phyloP scores from a whole-genome alignment of 108 stramenopile species.

The Conticribra guillardii region DNA sequence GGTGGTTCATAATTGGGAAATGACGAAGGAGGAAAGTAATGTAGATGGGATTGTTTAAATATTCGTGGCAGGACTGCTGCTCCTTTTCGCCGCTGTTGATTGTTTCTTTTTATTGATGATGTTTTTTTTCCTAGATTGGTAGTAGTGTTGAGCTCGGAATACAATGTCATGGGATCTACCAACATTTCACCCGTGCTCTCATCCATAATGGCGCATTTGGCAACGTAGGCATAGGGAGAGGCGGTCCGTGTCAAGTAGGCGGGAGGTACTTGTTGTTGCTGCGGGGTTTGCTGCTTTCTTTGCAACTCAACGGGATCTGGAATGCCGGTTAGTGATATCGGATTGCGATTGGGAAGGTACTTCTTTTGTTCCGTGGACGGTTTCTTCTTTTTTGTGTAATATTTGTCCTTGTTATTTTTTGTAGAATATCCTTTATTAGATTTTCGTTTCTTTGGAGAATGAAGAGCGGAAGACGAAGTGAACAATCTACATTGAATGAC shows the following conservation, averaged over 20 bases:
- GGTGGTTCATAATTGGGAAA: constrained; percentile 62
- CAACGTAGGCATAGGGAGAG: constrained; percentile 43
- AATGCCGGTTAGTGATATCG: not conserved
- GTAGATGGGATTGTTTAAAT: constrained; percentile 48
- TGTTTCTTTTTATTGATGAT: constrained; percentile 5
- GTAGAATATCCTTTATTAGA: not conserved
- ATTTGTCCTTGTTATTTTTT: not conserved
- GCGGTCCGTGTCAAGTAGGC: constrained; percentile 38
- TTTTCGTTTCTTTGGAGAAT: not conserved
- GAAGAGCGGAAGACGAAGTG: not conserved
- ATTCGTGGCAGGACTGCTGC: constrained; percentile 30
- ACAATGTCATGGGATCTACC: constrained; percentile 46
- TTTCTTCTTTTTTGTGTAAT: not conserved
- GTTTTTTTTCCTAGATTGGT: not conserved
- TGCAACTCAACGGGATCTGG: constrained; percentile 18
- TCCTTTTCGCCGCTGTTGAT: constrained; percentile 5
- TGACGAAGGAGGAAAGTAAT: constrained; percentile 66
- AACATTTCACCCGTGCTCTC: constrained; percentile 34
- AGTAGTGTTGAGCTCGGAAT: constrained; percentile 16
- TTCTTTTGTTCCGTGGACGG: not conserved
- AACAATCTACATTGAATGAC: not conserved
- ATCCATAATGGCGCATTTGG: constrained; percentile 43
- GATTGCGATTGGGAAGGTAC: not conserved
- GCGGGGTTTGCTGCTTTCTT: constrained; percentile 6
- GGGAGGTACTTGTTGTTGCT: constrained; percentile 25